Base-by-base conservation (phyloP, 2,329 filamentous ascomycete species). In the Claviceps purpurea region DNA sequence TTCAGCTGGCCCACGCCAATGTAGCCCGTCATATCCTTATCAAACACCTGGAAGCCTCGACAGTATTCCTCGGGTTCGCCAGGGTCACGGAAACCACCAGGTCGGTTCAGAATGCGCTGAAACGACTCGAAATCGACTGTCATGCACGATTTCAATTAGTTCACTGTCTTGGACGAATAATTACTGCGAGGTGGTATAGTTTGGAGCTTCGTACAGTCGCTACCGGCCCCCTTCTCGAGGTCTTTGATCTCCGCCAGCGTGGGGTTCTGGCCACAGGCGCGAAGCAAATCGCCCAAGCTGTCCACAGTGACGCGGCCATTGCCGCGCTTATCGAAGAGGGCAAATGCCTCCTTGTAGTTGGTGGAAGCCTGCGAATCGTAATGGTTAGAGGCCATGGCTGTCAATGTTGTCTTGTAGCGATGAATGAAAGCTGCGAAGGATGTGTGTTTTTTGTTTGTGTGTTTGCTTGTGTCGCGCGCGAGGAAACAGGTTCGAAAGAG, bases 341-440 rank as follows among this genome's bases (percentile, higher is more conserved):
- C 90, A 74, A 98, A 98, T 62, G 93, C 93, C 84, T 98, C 93
- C 79, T 97, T 97, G 88, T 97, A 98, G 85, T 98, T 97, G 75
- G 91, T 97, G 56, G 79, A 83, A 69, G 81, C 81, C 81, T 84
- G 79, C 47, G 70, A 64, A 56, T 77, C 74, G 61, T 67, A 73
- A 55, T 73, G 65, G 65, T 77, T 77, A 77, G 75, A 73, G 62
- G 71, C 61, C 73, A 76, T 77, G 50, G 38, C 41, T 48, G 42
- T 47, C 34, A 8, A 41, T 30, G 14, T 38, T 47, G 20, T 26
- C 39, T 0, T 48, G 45, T 13, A 24, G 49, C 50, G 48, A 20
- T 47, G 49, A 24, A 43, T 52, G 45, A 41, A 42, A 42, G 24
- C 26, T 26, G 46, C 8, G 41, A 40, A 22, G n/a, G 40, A 53